phyloP scores from a whole-genome alignment of 345 rosid genomes.

The Boechera retrofracta region DNA sequence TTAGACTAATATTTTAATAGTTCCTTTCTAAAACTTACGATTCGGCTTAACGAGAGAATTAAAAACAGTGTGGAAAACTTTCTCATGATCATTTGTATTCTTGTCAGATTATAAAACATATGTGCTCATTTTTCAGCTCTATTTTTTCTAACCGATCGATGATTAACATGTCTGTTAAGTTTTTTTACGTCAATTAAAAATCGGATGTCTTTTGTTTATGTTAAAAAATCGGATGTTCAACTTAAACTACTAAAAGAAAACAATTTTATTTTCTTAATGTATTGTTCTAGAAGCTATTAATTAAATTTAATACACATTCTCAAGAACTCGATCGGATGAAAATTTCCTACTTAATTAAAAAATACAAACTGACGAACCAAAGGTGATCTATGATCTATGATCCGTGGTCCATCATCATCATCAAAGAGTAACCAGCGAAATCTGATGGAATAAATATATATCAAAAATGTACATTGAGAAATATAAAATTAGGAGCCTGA shows the following conservation, averaged over 20 bases:
- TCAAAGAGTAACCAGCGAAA: constrained; percentile 21
- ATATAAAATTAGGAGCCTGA: constrained; percentile 20
- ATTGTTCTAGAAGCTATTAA: constrained; percentile 4
- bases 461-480: neutral
- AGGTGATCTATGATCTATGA: neutral
- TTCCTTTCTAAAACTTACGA: neutral
- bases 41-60: neutral
- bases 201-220: neutral
- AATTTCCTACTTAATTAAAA: neutral
- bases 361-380: neutral
- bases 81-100: too few species aligned
- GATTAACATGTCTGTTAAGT: neutral
- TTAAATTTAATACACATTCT: neutral
- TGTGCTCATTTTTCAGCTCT: too few species aligned
- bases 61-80: neutral
- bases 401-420: constrained; percentile 6
- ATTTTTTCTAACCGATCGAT: neutral
- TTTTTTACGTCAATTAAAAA: neutral
- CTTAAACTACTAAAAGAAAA: neutral
- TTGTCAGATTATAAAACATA: neutral
- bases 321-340: neutral
- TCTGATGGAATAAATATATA: neutral
- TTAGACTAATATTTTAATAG: too few species aligned
- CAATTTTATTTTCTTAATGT: neutral
- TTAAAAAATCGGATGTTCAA: neutral